Base-by-base conservation (phyloP, 1,139 yeast genomes). In the Taphrina populina region DNA sequence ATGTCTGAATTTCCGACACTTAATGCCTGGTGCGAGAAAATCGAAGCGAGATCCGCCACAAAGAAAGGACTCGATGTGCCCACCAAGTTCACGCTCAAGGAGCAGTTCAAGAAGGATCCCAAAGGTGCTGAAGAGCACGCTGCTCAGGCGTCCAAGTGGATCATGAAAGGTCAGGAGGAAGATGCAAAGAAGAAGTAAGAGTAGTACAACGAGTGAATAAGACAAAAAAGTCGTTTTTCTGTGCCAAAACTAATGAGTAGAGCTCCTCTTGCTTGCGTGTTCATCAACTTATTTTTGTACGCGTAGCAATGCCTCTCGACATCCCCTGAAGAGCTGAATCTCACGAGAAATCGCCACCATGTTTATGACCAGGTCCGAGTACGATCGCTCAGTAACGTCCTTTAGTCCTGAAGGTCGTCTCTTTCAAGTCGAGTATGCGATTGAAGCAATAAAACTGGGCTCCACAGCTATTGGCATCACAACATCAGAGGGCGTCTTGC, bases 371-470 rank as follows among this genome's bases (percentile, higher is more conserved):
- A 83, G 99, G 83, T 86, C 95, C 73, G 99, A 94, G 77, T 94
- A 94, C 72, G 99, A 94, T 70, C 86, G 99, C 72, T 98, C 98
- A 62, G 98, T 94, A 57, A 85, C 95, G 67, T 92, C 98, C 5
- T 94, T 94, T 72, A 90, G 97, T 1, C 99, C 99, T 13, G 99
- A 94, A 71, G 99, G 99, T 29, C 85, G 99, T 69, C 76, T 94
- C 61, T 94, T 94, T 74, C 99, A 94, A 73, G 99, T 94, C 44
- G 99, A 94, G 71, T 94, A 94, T 71, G 94, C 98, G 11, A 76
- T 92, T 54, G 98, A 94, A 72, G 99, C 99, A 53, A 94, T 94
- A 70, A 94, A 92, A 70, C 75, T 81, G 57, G 96, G 99, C 13
- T 88, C 96, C 29, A 94, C 99, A 2, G 98, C 99, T 61, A 90